Base-by-base conservation (phyloP, 208 protist genomes). In the Leishmania gerbilli region DNA sequence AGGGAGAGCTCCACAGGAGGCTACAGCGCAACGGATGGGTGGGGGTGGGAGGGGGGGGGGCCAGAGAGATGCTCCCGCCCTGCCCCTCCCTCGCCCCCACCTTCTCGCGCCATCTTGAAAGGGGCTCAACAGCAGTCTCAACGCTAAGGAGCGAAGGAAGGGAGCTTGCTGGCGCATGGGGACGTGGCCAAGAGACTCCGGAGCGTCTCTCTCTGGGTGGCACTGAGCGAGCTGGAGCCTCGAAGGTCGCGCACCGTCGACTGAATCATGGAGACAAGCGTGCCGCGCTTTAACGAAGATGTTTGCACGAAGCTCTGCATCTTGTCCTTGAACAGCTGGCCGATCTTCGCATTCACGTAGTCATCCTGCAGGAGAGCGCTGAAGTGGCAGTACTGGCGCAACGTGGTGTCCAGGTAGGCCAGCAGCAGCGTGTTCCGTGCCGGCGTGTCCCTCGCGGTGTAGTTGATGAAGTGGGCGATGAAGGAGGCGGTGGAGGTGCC, bases 341-440 rank as follows among this genome's bases (percentile, higher is more conserved):
- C 37, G 27, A 89, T 2, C 8, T 60, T 71, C 60, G 65, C 9
- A 27, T n/a, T 45, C 51, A 88, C 81, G 17, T 58, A 68, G 27
- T 37, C 60, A 62, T 86, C 68, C 4, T 84, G 68, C n/a, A 81
- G 0, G 37, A 91, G 51, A 7, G 40, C 24, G 6, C 37, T 74
- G 3, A 83, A 55, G 56, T 79, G 64, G 74, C 86, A 91, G 76
- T 88, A 89, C 56, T 64, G 69, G 19, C 77, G 49, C 31, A 91
- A 51, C 2, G 58, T 37, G 1, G 79, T 53, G 71, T 89, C 79
- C 15, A 89, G 49, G 34, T 77, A 42, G 31, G 31, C 53, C 1
- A 85, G 82, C 34, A 81, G 71, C 77, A 81, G 71, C 62, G 68
- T 56, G 27, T 49, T 40, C 19, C 62, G 77, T 27, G 78, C 82